Base-by-base conservation (phyloP, 371 early-diverging fungal genomes). In the Mucor lusitanicus region DNA sequence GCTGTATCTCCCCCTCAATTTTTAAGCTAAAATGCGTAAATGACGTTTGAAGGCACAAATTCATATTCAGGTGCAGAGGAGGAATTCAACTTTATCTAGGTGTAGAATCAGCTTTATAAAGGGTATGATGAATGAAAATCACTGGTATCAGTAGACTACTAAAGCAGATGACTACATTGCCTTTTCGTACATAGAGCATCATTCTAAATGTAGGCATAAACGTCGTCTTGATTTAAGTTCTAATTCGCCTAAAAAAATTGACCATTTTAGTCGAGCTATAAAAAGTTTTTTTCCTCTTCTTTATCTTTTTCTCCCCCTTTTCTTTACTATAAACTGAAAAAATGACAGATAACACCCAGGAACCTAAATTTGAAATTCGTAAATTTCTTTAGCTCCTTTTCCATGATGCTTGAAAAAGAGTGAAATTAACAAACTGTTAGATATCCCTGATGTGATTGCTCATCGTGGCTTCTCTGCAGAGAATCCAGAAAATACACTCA, bases 401-500 rank as follows among this genome's bases (percentile, higher is more conserved):
- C 12, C 21, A 33, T 50, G 25, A 50, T 25, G 21, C 21, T 12
- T 37, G 37, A 6, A 37, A 37, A 50, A 50, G 17, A 46, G 46
- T 19, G 46, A 46, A 50, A 50, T 50, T 25, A 50, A 50, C 23
- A 21, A 21, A 50, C 25, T 50, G 11, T 6, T 21, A 72, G 73
- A 44, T 53, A n/a, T 69, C 25, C 82, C 82, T 32, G 73, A 77
- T 59, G 78, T 84, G 4, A 71, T 84, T 62, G 82, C 76, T 28
- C 83, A 83, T 61, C 76, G 90, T 44, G 90, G 90, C 7, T 85
- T 75, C 56, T 84, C 87, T 9, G 79, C 82, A n/a, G 77, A 82
- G 63, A 82, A 84, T 71, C 87, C 89, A 0, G 90, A 90, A 71
- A 90, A 90, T 62, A 88, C 90, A 2, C 59, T 90, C 57, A 56